These are phyloP conservation scores for Quercus variabilis DNA, from an alignment of 306 rosid species.

Conservation along the genomic window DNA sequence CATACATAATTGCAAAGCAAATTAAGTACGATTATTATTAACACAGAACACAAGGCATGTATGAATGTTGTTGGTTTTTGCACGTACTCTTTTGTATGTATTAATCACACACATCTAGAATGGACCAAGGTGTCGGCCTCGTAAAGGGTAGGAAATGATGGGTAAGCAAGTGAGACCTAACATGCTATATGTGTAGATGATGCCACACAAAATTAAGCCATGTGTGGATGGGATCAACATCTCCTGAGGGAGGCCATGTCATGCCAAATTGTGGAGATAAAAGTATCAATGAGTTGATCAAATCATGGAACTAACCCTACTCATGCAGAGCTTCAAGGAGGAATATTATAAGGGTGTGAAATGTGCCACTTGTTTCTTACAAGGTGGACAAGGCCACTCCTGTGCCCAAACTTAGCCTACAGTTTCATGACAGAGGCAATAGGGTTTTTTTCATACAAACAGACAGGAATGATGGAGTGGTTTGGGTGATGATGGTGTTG, in stretches of 20 bases:
- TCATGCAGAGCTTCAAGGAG: constrained; percentile 4
- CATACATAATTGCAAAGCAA: background rate
- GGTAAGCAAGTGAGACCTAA: constrained; percentile 37
- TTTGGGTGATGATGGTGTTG: constrained; percentile 17
- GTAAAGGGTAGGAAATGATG: constrained; percentile 43
- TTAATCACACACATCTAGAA: constrained; percentile 2
- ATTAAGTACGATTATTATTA: background rate
- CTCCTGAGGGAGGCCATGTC: constrained; percentile 45
- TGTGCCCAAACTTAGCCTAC: background rate
- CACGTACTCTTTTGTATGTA: background rate
- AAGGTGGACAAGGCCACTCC: constrained; percentile 46
- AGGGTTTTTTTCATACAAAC: constrained; percentile 26
- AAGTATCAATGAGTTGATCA: constrained; percentile 18
- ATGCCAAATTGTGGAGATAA: constrained; percentile 24
- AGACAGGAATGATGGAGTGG: constrained; percentile 41
- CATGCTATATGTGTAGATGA: constrained; percentile 18
- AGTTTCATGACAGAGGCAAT: constrained; percentile 19
- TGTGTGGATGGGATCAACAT: constrained; percentile 33
- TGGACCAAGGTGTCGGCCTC: constrained; percentile 45
- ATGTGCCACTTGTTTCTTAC: constrained; percentile 36
- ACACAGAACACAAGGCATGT: background rate
- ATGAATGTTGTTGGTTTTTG: constrained; percentile 13
- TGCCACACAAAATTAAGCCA: constrained; percentile 29
- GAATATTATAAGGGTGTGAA: constrained; percentile 23
- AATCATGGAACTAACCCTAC: constrained; percentile 22